phyloP scores from a whole-genome alignment of 2,329 filamentous ascomycete species.

The Diaporthe capsici region DNA sequence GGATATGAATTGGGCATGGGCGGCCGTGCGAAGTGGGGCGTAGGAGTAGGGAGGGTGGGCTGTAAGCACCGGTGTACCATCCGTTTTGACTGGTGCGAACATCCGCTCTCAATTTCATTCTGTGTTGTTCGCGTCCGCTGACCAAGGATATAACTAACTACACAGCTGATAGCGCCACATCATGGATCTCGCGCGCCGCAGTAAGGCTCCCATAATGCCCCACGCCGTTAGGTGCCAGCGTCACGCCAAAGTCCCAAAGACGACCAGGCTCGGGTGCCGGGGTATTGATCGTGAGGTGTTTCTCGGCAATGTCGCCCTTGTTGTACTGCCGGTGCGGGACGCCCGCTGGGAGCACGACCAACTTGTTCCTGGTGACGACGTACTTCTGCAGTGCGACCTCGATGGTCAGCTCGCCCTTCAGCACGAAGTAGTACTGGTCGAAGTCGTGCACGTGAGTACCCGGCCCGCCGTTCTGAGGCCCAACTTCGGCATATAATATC shows the following conservation, averaged over 20 bases:
- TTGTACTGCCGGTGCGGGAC: conserved; percentile 3
- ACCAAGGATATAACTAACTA: too few species aligned
- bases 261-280: conserved; percentile 7
- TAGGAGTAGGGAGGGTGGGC: too few species aligned
- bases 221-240: background rate
- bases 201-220: conserved; percentile 8
- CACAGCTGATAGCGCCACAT: background rate
- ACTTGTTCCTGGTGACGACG: background rate
- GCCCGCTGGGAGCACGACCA: conserved; percentile 4
- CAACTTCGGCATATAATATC: background rate
- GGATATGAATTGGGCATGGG: too few species aligned
- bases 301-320: background rate
- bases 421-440: conserved; percentile 1
- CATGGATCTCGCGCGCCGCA: background rate
- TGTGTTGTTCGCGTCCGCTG: background rate
- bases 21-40: too few species aligned
- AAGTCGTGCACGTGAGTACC: background rate
- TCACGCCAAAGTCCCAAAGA: background rate
- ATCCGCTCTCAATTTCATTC: background rate
- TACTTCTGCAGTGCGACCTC: background rate
- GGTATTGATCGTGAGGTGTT: conserved; percentile 3
- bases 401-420: background rate
- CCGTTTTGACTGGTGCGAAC: too few species aligned
- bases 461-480: background rate
- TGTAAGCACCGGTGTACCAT: too few species aligned